Evolutionary conservation across 2,329 filamentous ascomycete species (phyloP).

Genomic region (Alternaria postmessia): DNA sequence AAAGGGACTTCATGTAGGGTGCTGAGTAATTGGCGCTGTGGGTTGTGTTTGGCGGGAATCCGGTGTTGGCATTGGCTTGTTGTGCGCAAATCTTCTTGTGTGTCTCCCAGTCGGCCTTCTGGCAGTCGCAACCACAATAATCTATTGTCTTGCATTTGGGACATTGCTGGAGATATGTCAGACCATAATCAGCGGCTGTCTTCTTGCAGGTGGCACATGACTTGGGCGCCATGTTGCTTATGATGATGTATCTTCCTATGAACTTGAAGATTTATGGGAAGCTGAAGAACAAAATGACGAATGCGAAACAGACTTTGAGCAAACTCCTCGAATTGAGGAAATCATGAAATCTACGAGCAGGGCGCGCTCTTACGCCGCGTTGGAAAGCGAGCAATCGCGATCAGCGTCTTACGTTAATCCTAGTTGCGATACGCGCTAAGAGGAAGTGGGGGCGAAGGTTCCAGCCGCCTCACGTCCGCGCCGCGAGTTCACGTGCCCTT

Average conservation of each 20-base stretch:
- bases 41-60: constrained; percentile 4
- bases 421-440: not conserved
- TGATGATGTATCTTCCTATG: not conserved
- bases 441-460: too few species aligned
- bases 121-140: constrained; percentile 48
- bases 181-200: constrained; percentile 19
- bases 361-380: not conserved
- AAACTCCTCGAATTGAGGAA: too few species aligned
- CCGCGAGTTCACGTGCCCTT: not conserved
- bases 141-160: constrained; percentile 36
- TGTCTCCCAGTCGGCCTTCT: constrained; percentile 46
- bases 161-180: constrained; percentile 32
- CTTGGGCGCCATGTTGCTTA: not conserved
- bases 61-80: not conserved
- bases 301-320: too few species aligned
- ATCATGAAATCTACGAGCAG: too few species aligned
- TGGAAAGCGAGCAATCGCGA: not conserved
- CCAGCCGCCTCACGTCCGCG: not conserved
- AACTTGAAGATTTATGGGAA: not conserved
- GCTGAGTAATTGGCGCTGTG: constrained; percentile 11
- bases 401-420: not conserved
- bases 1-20: constrained; percentile 17
- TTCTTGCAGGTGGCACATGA: constrained; percentile 28
- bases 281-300: not conserved
- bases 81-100: constrained; percentile 44